Percentiles rank a stretch among this genome's conserved stretches.
phyloP scores from a whole-genome alignment of 495 filamentous ascomycete species.

The Sporormia fimetaria region DNA sequence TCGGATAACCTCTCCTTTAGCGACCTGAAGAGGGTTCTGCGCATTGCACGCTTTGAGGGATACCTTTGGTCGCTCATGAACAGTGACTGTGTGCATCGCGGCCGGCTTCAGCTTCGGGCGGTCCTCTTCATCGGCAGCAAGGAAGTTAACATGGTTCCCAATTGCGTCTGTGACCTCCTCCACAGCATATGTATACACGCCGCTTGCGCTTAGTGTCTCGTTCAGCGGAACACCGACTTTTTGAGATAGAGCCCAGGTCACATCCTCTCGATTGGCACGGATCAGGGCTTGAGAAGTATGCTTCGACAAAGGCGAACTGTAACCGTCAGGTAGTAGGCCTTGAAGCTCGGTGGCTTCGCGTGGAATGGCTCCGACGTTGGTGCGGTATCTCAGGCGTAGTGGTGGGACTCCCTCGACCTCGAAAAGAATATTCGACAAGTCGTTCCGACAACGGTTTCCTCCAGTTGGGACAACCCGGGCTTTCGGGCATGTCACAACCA shows the following conservation, averaged over 20 bases:
- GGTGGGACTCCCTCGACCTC: constrained; percentile 82
- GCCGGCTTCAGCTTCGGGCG: constrained; percentile 43
- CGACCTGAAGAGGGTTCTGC: constrained; percentile 67
- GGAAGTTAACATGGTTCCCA: constrained; percentile 78
- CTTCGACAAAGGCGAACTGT: constrained; percentile 58
- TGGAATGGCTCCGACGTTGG: constrained; percentile 64
- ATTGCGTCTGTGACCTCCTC: constrained; percentile 84
- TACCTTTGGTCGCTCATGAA: constrained; percentile 73
- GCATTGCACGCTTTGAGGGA: constrained; percentile 63
- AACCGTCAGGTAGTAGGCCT: constrained; percentile 80
- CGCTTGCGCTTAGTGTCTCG: constrained; percentile 66
- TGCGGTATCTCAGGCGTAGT: constrained; percentile 83
- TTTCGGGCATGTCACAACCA: constrained; percentile 73
- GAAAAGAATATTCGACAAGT: constrained; percentile 72
- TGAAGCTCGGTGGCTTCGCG: constrained; percentile 64
- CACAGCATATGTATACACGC: constrained; percentile 77
- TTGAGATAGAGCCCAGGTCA: constrained; percentile 71
- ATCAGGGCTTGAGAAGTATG: constrained; percentile 44
- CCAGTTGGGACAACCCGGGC: constrained; percentile 55
- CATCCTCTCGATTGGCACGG: constrained; percentile 47
- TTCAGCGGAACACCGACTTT: constrained; percentile 69
- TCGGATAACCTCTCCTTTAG: constrained; percentile 54
- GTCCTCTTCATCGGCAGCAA: constrained; percentile 53
- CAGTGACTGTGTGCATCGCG: constrained; percentile 60
- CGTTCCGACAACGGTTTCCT: constrained; percentile 62